A percentile compares a stretch with the other conserved stretches of the same genome.
Evolutionary conservation across 2,329 filamentous ascomycete genomes (phyloP).

Genomic region (Diaporthe vaccinii): DNA sequence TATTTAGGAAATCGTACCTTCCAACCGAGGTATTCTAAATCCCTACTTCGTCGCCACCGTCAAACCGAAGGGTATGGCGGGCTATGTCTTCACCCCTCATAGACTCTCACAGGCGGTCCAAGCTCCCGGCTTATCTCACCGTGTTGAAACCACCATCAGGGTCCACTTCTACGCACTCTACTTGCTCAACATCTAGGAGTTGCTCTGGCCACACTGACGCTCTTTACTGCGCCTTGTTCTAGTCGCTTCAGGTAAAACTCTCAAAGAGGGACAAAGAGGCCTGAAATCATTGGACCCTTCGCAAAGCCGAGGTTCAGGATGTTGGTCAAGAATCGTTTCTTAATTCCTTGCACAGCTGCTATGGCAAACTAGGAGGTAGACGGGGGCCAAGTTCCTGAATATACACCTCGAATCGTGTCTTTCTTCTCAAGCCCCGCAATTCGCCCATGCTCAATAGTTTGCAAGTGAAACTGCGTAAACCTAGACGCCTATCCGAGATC

Average conservation of each 20-base stretch:
- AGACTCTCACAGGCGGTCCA: slow-evolving; percentile 12
- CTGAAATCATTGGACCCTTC: not conserved
- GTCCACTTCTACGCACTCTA: not conserved
- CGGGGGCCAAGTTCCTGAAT: not conserved
- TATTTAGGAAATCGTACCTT: too few species aligned
- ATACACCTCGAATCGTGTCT: not conserved
- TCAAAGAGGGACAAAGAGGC: not conserved
- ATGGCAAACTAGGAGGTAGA: not conserved
- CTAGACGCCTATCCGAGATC: slow-evolving; percentile 17
- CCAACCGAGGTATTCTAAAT: too few species aligned
- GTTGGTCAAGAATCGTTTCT: not conserved
- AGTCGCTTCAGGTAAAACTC: too few species aligned
- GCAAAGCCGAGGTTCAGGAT: not conserved
- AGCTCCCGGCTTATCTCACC: slow-evolving; percentile 32
- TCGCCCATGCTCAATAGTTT: not conserved
- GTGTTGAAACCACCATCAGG: not conserved
- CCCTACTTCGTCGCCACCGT: not conserved
- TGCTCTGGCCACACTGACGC: not conserved
- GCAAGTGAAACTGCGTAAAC: slow-evolving; percentile 2
- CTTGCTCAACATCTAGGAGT: not conserved
- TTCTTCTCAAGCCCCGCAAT: not conserved
- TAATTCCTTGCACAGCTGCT: not conserved
- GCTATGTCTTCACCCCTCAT: not conserved
- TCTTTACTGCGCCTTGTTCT: not conserved
- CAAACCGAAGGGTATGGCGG: not conserved